Percentiles rank a stretch among this genome's conserved stretches.
phyloP scores from a whole-genome alignment of 208 protist species.

The Crithidia bombi region DNA sequence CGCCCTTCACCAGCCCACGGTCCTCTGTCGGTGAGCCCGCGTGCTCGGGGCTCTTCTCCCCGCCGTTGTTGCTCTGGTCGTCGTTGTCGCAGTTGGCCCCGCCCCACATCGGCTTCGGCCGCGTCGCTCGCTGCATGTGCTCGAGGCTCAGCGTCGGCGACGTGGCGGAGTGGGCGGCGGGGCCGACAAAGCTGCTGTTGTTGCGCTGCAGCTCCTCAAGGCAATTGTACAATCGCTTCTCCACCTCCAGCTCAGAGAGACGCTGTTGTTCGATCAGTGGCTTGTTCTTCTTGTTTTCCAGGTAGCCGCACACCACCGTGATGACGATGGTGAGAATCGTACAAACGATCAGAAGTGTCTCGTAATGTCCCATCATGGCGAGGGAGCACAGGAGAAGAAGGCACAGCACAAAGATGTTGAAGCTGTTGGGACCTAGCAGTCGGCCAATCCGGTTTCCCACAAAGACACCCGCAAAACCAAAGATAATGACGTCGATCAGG shows the following conservation, averaged over 20 bases:
- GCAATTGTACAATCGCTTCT: slow-evolving; percentile 57
- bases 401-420: slow-evolving; percentile 60
- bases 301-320: slow-evolving; percentile 36
- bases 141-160: slow-evolving; percentile 17
- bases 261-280: slow-evolving; percentile 50
- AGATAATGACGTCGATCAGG: slow-evolving; percentile 46
- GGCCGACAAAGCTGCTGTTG: slow-evolving; percentile 55
- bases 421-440: slow-evolving; percentile 55
- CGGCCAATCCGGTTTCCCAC: slow-evolving; percentile 53
- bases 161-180: slow-evolving; percentile 5
- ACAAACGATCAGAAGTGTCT: slow-evolving; percentile 33
- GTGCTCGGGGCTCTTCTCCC: neutral
- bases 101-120: slow-evolving; percentile 36
- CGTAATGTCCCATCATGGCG: slow-evolving; percentile 41
- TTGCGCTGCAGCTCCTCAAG: slow-evolving; percentile 57
- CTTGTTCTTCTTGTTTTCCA: slow-evolving; percentile 49
- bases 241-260: slow-evolving; percentile 58
- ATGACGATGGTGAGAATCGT: slow-evolving; percentile 38
- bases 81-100: slow-evolving; percentile 47
- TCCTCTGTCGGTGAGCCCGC: neutral
- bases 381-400: slow-evolving; percentile 56
- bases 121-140: slow-evolving; percentile 23
- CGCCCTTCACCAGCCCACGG: slow-evolving; percentile 5
- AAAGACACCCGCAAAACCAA: slow-evolving; percentile 54
- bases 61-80: slow-evolving; percentile 34